A percentile compares a stretch with the other conserved stretches of the same genome.
phyloP scores from a whole-genome alignment of 169 alveolate species.

The Plasmodium knowlesi region DNA sequence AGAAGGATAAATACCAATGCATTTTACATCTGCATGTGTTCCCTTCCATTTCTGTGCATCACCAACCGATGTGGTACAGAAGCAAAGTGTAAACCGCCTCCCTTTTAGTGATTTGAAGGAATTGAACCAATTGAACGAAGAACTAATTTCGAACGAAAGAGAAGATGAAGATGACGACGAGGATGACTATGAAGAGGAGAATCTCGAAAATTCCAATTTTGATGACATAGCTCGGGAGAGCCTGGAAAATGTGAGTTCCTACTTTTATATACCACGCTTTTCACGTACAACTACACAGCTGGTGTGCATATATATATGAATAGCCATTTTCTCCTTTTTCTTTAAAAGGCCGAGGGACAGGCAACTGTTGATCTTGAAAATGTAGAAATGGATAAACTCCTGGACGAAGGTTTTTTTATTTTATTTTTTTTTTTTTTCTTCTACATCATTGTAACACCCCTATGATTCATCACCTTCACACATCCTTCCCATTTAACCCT shows the following conservation, averaged over 20 bases:
- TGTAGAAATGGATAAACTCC: slow-evolving; percentile 55
- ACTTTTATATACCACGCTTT: not conserved
- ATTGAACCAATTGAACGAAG: slow-evolving; percentile 38
- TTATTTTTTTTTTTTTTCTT: slow-evolving; percentile 13
- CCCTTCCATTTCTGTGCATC: not conserved
- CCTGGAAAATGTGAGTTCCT: slow-evolving; percentile 16
- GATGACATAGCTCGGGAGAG: slow-evolving; percentile 57
- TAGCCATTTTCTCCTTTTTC: not conserved
- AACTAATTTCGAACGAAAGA: slow-evolving; percentile 46
- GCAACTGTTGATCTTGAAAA: slow-evolving; percentile 73
- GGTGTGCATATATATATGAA: not conserved
- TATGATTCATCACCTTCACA: not conserved
- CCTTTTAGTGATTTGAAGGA: slow-evolving; percentile 45
- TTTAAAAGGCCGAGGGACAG: slow-evolving; percentile 55
- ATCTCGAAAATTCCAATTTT: slow-evolving; percentile 19
- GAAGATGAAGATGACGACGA: slow-evolving; percentile 70
- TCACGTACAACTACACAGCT: not conserved
- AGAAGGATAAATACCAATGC: not conserved
- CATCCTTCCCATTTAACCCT: not conserved
- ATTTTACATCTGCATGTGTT: not conserved
- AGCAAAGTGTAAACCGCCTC: not conserved
- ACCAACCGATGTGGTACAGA: not conserved
- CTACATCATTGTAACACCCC: not conserved
- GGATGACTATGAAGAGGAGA: slow-evolving; percentile 42
- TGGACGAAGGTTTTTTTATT: slow-evolving; percentile 55